Conservation (phyloP, 345 rosid genomes). For the Leavenworthia alabamica region DNA sequence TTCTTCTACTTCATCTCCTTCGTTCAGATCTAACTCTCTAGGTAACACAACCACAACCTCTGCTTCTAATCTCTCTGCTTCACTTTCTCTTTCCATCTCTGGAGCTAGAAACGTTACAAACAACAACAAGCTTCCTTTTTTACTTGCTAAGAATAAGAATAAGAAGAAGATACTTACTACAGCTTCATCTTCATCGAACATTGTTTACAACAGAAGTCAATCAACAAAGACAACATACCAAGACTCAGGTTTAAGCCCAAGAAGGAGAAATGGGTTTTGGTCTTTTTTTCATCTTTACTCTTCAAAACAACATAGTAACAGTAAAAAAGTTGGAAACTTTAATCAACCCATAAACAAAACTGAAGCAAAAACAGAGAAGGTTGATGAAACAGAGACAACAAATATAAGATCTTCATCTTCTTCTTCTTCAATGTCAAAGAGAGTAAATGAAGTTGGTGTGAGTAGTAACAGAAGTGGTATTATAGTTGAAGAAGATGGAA, state of each 20-base stretch:
- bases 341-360: not conserved
- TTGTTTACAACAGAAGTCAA: constrained; percentile 74
- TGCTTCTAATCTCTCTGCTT: constrained; percentile 19
- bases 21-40: constrained; percentile 72
- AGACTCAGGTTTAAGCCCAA: constrained; percentile 47
- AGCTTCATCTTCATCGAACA: constrained; percentile 30
- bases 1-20: constrained; percentile 48
- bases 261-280: constrained; percentile 75
- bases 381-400: not conserved
- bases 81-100: constrained; percentile 41
- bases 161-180: constrained; percentile 43
- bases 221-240: constrained; percentile 37
- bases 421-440: constrained; percentile 44
- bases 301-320: constrained; percentile 34
- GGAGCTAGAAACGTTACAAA: constrained; percentile 32
- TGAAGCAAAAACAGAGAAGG: constrained; percentile 6
- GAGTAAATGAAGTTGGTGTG: constrained; percentile 16
- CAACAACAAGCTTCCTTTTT: constrained; percentile 45
- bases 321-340: constrained; percentile 36
- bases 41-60: constrained; percentile 3
- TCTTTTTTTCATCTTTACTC: constrained; percentile 68
- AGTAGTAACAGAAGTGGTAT: constrained; percentile 20
- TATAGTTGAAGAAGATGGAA: constrained; percentile 53
- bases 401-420: constrained; percentile 23
- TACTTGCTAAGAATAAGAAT: constrained; percentile 68